Conservation (phyloP, 495 filamentous ascomycete species). For the Neurospora sp. region DNA sequence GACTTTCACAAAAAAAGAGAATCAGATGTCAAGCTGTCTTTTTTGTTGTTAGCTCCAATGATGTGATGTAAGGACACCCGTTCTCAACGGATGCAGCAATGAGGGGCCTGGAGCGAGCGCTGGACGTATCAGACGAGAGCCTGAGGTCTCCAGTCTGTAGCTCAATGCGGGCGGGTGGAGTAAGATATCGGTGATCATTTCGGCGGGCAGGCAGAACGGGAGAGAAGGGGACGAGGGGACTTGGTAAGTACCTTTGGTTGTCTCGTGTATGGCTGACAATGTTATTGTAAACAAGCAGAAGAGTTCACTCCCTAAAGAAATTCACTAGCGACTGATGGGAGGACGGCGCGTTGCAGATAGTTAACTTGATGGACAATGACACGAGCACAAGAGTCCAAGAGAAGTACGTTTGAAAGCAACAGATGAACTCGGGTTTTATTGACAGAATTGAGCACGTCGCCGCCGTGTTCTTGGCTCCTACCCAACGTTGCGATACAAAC, state of each 20-base stretch:
- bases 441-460: neutral
- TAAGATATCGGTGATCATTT: neutral
- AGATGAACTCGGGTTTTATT: neutral
- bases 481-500: neutral
- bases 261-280: neutral
- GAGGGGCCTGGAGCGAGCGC: neutral
- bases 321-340: neutral
- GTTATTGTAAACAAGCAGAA: neutral
- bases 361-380: neutral
- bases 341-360: neutral
- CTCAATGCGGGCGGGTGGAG: neutral
- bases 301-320: neutral
- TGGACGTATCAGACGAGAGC: neutral
- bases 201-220: neutral
- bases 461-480: neutral
- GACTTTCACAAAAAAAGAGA: neutral
- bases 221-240: neutral
- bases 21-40: neutral
- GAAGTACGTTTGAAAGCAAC: neutral
- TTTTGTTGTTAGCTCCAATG: neutral
- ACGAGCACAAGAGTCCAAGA: neutral
- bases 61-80: neutral
- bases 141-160: neutral
- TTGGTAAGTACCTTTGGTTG: neutral
- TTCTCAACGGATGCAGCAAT: neutral